Percentiles rank a stretch among this genome's conserved stretches.
Evolutionary conservation across 768 basidiomycete species (phyloP).

Genomic region (Trametes cinnabarina): DNA sequence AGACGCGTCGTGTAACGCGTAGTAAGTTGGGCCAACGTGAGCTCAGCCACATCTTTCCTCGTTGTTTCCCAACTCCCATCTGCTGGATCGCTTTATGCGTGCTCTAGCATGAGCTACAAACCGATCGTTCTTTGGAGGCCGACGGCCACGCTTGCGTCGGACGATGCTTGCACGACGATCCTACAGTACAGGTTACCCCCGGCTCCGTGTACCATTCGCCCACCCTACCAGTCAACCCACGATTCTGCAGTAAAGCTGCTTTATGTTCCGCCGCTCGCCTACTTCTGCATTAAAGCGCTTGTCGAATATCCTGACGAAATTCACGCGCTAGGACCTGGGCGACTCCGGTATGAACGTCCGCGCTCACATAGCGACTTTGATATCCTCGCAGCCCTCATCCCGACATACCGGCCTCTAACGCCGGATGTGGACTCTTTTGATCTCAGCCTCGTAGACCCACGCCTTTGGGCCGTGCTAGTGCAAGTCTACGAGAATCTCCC

Average conservation of each 20-base stretch:
- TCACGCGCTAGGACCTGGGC: slow-evolving; percentile 33
- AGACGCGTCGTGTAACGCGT: slow-evolving; percentile 1
- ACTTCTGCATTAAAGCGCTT: slow-evolving; percentile 49
- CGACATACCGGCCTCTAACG: slow-evolving; percentile 22
- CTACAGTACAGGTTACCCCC: slow-evolving; percentile 24
- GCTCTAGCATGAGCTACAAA: slow-evolving; percentile 1
- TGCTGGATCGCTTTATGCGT: background rate
- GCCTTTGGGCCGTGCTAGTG: slow-evolving; percentile 58
- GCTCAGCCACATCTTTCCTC: background rate
- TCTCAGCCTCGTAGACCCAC: slow-evolving; percentile 44
- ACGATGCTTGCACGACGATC: slow-evolving; percentile 28
- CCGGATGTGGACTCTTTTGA: background rate
- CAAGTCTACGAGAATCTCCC: slow-evolving; percentile 62
- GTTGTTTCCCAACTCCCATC: background rate
- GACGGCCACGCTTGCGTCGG: slow-evolving; percentile 15
- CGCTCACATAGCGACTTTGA: slow-evolving; percentile 26
- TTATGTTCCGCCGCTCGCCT: slow-evolving; percentile 50
- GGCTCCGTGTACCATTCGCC: slow-evolving; percentile 14
- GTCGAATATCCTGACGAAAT: slow-evolving; percentile 45
- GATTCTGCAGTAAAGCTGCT: background rate
- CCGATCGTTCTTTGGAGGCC: slow-evolving; percentile 26
- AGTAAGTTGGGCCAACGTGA: too few species aligned
- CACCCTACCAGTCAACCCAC: slow-evolving; percentile 13
- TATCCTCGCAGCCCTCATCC: slow-evolving; percentile 43
- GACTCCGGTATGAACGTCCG: slow-evolving; percentile 38